Conservation (phyloP, 1,139 yeast species). For the Yamadazyma triangularis region DNA sequence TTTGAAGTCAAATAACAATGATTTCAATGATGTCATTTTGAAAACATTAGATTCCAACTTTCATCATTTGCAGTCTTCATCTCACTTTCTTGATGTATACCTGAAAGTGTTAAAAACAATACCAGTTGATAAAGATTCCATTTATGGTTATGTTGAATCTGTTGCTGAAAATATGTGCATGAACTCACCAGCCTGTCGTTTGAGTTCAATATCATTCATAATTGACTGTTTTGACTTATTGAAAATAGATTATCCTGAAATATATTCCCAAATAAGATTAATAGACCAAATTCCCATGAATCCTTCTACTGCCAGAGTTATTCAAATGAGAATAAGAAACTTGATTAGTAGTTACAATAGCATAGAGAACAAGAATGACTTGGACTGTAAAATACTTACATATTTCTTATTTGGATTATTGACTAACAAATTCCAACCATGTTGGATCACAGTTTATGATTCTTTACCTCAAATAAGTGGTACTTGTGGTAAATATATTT, state of each 20-base stretch:
- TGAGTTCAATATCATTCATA: slow-evolving; percentile 39
- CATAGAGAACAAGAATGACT: slow-evolving; percentile 20
- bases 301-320: slow-evolving; percentile 69
- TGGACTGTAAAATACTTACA: slow-evolving; percentile 42
- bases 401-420: slow-evolving; percentile 69
- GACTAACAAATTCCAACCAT: slow-evolving; percentile 75
- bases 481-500: slow-evolving; percentile 45
- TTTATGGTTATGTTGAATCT: slow-evolving; percentile 1
- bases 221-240: slow-evolving; percentile 22
- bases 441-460: slow-evolving; percentile 74
- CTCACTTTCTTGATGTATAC: slow-evolving; percentile 18
- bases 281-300: slow-evolving; percentile 74
- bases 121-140: background rate
- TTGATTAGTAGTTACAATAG: slow-evolving; percentile 48
- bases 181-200: slow-evolving; percentile 47
- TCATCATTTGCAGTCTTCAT: slow-evolving; percentile 14
- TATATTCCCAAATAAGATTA: slow-evolving; percentile 40
- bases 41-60: slow-evolving; percentile 10
- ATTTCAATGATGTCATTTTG: too few species aligned
- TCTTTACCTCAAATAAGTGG: slow-evolving; percentile 46
- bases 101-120: slow-evolving; percentile 9
- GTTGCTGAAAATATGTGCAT: slow-evolving; percentile 33
- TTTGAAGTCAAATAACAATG: too few species aligned
- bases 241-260: slow-evolving; percentile 26
- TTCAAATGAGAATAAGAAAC: slow-evolving; percentile 64